Evolutionary conservation across 441 rosid species (phyloP), one percentile per base, ranked within the genome.

Genomic region (Populus hybrid): DNA sequence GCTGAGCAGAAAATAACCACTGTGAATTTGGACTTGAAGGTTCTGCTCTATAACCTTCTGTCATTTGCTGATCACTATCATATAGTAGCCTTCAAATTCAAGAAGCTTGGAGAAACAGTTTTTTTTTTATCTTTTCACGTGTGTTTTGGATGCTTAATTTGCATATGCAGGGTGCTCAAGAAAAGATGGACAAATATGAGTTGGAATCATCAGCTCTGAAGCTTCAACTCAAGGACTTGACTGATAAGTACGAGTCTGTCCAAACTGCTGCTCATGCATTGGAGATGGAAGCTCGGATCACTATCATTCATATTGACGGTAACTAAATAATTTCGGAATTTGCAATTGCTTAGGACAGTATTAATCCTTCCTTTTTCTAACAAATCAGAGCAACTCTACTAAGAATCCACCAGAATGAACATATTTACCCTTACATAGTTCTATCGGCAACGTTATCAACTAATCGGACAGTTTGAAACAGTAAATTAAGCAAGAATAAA

Each of bases 131-230:
- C 29, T 26, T 14, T 11, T 16, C 63, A 76, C 7, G 1, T 53
- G 61, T 64, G 35, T 45, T 72, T 29, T 66, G 23, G 53, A 42
- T 64, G 56, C 71, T 75, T 79, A 11, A 4, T 74, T 4, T 28
- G n/a, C 42, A 33, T n/a, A 14, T 86, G 80, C 88, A 94, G 99
- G 92, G 89, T 77, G 94, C 95, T 16, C 90, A 93, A 83, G 88
- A 91, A n/a, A 93, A 90, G 82, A 83, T 95, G 45, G 82, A 74
- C 85, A 29, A 29, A 80, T 92, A 83, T 80, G 91, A 87, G 61
- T 59, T 80, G 78, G 97, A 95, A 82, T 81, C 84, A 70, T 85
- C 90, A 71, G 84, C 91, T 21, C 73, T 88, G 72, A 95, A 84
- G 83, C 76, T 77, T 42, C 93, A 90, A 77, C 79, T 88, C 66